These are phyloP conservation scores for Allium fistulosum DNA, from an alignment of 106 monocot genomes.

Conservation along the genomic window DNA sequence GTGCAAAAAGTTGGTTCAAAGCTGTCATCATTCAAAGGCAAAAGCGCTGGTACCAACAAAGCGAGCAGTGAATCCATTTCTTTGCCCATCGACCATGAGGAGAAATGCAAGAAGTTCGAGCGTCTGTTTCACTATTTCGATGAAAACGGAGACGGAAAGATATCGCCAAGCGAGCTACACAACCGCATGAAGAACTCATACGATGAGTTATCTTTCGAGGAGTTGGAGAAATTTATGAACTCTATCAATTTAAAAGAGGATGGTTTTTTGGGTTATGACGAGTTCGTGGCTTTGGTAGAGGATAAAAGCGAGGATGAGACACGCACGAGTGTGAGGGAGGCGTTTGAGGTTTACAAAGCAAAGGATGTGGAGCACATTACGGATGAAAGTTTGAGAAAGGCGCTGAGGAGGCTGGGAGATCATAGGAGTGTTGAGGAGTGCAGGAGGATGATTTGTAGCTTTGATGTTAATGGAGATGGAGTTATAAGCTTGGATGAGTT, in stretches of 20 bases:
- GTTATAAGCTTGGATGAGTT: constrained; percentile 63
- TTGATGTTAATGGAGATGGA: constrained; percentile 50
- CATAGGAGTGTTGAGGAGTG: constrained; percentile 30
- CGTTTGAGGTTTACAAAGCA: constrained; percentile 38
- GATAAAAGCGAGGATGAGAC: constrained; percentile 22
- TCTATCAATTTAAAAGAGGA: constrained; percentile 44
- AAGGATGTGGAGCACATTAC: constrained; percentile 37
- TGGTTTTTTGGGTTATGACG: constrained; percentile 31
- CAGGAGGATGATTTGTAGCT: constrained; percentile 31
- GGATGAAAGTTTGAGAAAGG: constrained; percentile 29
- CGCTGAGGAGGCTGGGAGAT: constrained; percentile 29
- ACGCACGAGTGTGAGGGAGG: constrained; percentile 23
- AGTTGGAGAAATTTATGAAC: constrained; percentile 22
- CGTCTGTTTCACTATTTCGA: constrained; percentile 26
- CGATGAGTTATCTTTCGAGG: constrained; percentile 28
- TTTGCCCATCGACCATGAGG: not conserved
- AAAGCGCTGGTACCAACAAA: no score
- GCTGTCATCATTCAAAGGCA: not conserved
- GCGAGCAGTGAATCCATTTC: no score
- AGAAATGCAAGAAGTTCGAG: not conserved
- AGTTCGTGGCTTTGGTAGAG: constrained; percentile 30
- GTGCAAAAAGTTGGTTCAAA: not conserved
- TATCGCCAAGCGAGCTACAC: constrained; percentile 37
- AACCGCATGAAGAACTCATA: constrained; percentile 14
- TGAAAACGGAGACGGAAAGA: constrained; percentile 43